A percentile compares a stretch with the other conserved stretches of the same genome.
These are phyloP conservation scores for Nitzschia putrida DNA, from an alignment of 108 stramenopile species.

Conservation along the genomic window DNA sequence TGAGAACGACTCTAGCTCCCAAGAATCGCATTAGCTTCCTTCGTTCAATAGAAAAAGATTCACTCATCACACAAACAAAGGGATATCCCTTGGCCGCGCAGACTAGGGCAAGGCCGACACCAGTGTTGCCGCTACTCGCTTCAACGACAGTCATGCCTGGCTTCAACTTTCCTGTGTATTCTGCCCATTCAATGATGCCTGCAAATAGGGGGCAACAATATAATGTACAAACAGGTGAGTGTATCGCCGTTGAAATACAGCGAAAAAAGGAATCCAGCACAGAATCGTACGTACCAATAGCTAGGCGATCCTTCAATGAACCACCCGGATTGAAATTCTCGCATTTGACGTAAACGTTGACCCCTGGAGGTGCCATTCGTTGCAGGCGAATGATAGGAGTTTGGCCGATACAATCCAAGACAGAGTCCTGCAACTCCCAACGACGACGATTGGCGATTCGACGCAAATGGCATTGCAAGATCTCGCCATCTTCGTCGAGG, in stretches of 20 bases:
- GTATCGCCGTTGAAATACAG: no score
- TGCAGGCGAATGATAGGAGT: conserved; percentile 80
- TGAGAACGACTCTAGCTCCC: conserved; percentile 74
- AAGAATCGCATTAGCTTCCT: conserved; percentile 70
- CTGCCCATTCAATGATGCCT: conserved; percentile 71
- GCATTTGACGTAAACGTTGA: conserved; percentile 46
- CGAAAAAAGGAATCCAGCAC: neutral
- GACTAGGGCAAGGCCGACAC: conserved; percentile 36
- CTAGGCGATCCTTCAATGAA: conserved; percentile 87
- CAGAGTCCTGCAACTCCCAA: neutral
- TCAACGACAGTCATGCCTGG: conserved; percentile 42
- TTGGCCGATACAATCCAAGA: conserved; percentile 50
- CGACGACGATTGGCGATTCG: no score
- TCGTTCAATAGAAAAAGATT: conserved; percentile 67
- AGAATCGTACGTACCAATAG: conserved; percentile 33
- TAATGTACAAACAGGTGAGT: no score
- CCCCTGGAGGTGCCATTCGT: neutral
- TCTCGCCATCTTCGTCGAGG: no score
- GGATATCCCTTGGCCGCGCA: conserved; percentile 19
- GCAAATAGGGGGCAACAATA: no score
- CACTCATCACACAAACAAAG: conserved; percentile 73
- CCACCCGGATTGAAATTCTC: conserved; percentile 85
- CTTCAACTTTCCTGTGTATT: conserved; percentile 64
- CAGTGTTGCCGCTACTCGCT: conserved; percentile 36
- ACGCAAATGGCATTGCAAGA: no score